Evolutionary conservation across 2,329 filamentous ascomycete genomes (phyloP).

Genomic region (Aspergillus ibericus): DNA sequence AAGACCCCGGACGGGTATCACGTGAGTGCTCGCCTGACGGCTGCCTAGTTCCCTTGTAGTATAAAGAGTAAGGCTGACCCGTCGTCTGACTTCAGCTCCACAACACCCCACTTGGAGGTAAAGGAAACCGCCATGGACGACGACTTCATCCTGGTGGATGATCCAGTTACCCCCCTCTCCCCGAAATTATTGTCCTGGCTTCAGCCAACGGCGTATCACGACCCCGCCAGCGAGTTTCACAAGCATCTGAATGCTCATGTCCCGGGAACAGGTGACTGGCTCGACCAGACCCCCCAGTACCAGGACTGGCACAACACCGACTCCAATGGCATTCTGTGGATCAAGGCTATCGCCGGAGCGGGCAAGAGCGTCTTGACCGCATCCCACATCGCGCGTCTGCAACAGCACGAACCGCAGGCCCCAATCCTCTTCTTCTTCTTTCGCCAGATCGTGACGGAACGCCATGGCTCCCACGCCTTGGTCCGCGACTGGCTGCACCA

Average conservation of each 20-base stretch:
- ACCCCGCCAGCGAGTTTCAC: slow-evolving; percentile 5
- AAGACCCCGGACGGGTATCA: no score
- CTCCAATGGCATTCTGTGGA: slow-evolving; percentile 19
- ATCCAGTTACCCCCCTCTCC: background rate
- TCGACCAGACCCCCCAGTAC: slow-evolving; percentile 6
- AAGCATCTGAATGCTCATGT: slow-evolving; percentile 11
- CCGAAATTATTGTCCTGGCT: slow-evolving; percentile 3
- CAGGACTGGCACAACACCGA: slow-evolving; percentile 17
- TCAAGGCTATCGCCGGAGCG: slow-evolving; percentile 27
- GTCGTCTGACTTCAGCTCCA: background rate
- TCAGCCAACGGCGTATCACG: slow-evolving; percentile 7
- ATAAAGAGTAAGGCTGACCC: background rate
- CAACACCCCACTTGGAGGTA: background rate
- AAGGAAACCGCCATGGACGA: background rate
- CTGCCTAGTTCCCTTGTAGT: background rate
- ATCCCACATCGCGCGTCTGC: slow-evolving; percentile 14
- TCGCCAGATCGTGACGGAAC: slow-evolving; percentile 24
- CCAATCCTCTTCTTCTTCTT: slow-evolving; percentile 28
- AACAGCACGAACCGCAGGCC: background rate
- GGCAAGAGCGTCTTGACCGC: slow-evolving; percentile 29
- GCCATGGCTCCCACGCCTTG: slow-evolving; percentile 16
- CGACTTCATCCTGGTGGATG: background rate
- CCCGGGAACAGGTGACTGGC: slow-evolving; percentile 12
- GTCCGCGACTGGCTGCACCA: slow-evolving; percentile 25
- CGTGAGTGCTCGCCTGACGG: background rate